Conservation (phyloP, 1,284 basidiomycete species). For the Ustilago hordei region DNA sequence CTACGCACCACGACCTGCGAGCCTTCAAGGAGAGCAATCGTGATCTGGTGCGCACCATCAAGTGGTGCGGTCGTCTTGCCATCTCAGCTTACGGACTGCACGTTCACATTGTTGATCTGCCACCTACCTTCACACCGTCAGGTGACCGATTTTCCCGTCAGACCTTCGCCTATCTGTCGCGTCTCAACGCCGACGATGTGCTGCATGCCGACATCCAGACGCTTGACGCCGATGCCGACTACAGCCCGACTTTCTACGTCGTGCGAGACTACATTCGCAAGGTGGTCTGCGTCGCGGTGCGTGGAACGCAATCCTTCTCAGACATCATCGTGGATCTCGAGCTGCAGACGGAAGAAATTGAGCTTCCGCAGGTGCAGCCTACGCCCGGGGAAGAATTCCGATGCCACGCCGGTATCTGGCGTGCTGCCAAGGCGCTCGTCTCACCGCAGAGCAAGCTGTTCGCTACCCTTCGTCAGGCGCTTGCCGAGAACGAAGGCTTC, state of each 20-base stretch:
- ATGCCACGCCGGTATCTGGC: slow-evolving; percentile 66
- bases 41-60: slow-evolving; percentile 61
- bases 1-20: slow-evolving; percentile 12
- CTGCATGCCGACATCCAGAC: slow-evolving; percentile 68
- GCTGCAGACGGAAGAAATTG: slow-evolving; percentile 61
- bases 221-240: slow-evolving; percentile 61
- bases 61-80: slow-evolving; percentile 67
- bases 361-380: slow-evolving; percentile 55
- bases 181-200: slow-evolving; percentile 65
- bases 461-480: slow-evolving; percentile 51
- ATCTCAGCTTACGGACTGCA: slow-evolving; percentile 63
- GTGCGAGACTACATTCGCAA: slow-evolving; percentile 63
- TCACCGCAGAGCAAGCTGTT: slow-evolving; percentile 61
- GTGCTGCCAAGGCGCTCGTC: slow-evolving; percentile 62
- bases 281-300: slow-evolving; percentile 65
- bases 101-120: slow-evolving; percentile 61
- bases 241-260: slow-evolving; percentile 67
- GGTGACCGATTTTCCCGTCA: slow-evolving; percentile 65
- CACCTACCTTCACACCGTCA: slow-evolving; percentile 66
- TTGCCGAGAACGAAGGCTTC: slow-evolving; percentile 62
- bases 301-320: slow-evolving; percentile 67
- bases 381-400: slow-evolving; percentile 51
- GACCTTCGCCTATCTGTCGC: slow-evolving; percentile 66
- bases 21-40: slow-evolving; percentile 41
- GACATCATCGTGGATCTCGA: slow-evolving; percentile 69